Evolutionary conservation across 176 grass and related monocot species (phyloP), one percentile per base, ranked within the genome.

Genomic region (Paspalum notatum): DNA sequence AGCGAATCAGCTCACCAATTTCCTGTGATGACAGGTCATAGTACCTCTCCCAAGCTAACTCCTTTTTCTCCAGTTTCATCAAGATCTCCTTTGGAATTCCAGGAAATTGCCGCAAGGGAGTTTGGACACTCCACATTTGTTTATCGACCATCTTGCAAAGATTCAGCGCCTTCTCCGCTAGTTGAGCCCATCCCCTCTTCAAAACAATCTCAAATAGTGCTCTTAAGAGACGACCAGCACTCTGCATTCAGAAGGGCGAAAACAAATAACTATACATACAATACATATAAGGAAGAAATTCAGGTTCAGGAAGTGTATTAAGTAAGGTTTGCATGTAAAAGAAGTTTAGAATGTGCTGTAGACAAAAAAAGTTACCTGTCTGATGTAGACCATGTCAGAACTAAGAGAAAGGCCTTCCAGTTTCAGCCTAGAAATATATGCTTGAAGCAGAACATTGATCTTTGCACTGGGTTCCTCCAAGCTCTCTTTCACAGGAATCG

Each of bases 401-500:
- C 85, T 71, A 78, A 98, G 72, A 37, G 95, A 94, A 45, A 98
- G 92, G 9, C 95, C 95, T 88, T 98, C 95, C 54, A 98, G 78
- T 82, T 88, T 93, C 56, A 95, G 57, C 65, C 88, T 93, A 55
- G 95, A 98, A 81, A 98, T 94, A 78, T 98, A 98, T 56, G 92
- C 92, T 81, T 98, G 95, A 74, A 98, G 76, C 83, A 98, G 85
- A 81, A 95, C 92, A 79, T 94, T 98, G 66, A 98, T 98, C 88
- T 98, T 98, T 76, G 95, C 92, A 78, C 95, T 98, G 25, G 95
- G 95, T 67, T 98, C 95, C 77, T 98, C 88, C 73, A 95, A 90
- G 67, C 95, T 98, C 87, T 98, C 95, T 87, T 98, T 98, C 43
- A 98, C 92, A 85, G 95, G 95, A 85, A 98, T 91, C 47, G 95